Conservation (phyloP, 2,329 filamentous ascomycete species). For the Pseudogymnoascus sp. region DNA sequence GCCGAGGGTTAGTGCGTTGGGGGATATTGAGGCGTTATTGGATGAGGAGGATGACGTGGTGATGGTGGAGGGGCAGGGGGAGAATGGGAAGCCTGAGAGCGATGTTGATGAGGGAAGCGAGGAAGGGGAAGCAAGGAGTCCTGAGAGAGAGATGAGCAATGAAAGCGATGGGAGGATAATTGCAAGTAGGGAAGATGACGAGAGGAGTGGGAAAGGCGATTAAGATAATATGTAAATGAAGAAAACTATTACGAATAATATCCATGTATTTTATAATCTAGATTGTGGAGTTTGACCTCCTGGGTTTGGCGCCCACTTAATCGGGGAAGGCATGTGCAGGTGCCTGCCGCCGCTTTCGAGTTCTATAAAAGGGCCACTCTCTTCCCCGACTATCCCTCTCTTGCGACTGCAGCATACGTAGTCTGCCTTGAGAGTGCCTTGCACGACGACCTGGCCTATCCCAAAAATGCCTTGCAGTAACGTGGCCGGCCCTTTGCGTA, state of each 20-base stretch:
- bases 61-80: slow-evolving; percentile 23
- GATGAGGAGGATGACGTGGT: slow-evolving; percentile 46
- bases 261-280: background rate
- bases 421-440: slow-evolving; percentile 4
- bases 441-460: slow-evolving; percentile 4
- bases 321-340: too few relatives aligned
- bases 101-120: background rate
- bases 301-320: too few relatives aligned
- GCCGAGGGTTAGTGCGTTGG: slow-evolving; percentile 74
- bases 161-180: background rate
- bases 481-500: slow-evolving; percentile 4
- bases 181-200: background rate
- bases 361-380: too few relatives aligned
- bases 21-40: slow-evolving; percentile 66
- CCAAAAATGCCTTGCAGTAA: slow-evolving; percentile 6
- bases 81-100: background rate
- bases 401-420: background rate
- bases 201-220: background rate
- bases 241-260: background rate
- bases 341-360: too few relatives aligned
- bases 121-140: background rate
- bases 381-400: too few relatives aligned
- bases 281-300: too few relatives aligned
- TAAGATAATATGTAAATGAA: slow-evolving; percentile 10
- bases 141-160: slow-evolving; percentile 7